These are phyloP conservation scores for Metschnikowia lochheadii DNA, from an alignment of 805 yeast genomes.

Conservation along the genomic window DNA sequence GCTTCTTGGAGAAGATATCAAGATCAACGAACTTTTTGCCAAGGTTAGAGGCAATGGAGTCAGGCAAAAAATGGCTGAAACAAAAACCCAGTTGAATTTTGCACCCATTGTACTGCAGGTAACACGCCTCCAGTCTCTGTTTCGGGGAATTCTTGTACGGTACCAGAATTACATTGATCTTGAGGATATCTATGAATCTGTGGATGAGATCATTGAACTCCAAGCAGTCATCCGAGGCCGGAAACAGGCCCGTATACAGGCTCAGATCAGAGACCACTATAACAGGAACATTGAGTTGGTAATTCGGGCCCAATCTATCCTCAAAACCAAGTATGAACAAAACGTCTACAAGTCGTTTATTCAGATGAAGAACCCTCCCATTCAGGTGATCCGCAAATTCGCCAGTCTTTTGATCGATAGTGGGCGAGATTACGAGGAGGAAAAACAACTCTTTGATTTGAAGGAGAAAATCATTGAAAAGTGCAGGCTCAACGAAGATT, in stretches of 20 bases:
- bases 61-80: constrained; percentile 24
- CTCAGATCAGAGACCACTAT: constrained; percentile 42
- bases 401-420: constrained; percentile 70
- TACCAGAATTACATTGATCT: constrained; percentile 50
- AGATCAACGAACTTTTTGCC: constrained; percentile 38
- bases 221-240: constrained; percentile 63
- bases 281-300: constrained; percentile 52
- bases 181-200: constrained; percentile 49
- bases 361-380: constrained; percentile 68
- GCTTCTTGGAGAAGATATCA: constrained; percentile 36
- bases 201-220: constrained; percentile 37
- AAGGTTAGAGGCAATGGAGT: constrained; percentile 41
- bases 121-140: constrained; percentile 48
- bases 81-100: constrained; percentile 15
- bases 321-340: constrained; percentile 65
- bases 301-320: constrained; percentile 66
- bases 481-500: constrained; percentile 63
- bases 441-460: constrained; percentile 59
- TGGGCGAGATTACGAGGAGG: constrained; percentile 72
- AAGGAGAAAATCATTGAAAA: constrained; percentile 67
- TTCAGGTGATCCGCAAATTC: constrained; percentile 71
- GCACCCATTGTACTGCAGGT: constrained; percentile 19
- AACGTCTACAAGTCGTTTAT: constrained; percentile 71
- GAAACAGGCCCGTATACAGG: constrained; percentile 25
- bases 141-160: constrained; percentile 62